Conservation (phyloP, 768 basidiomycete genomes). For the Cyclocybe cylindracea region DNA sequence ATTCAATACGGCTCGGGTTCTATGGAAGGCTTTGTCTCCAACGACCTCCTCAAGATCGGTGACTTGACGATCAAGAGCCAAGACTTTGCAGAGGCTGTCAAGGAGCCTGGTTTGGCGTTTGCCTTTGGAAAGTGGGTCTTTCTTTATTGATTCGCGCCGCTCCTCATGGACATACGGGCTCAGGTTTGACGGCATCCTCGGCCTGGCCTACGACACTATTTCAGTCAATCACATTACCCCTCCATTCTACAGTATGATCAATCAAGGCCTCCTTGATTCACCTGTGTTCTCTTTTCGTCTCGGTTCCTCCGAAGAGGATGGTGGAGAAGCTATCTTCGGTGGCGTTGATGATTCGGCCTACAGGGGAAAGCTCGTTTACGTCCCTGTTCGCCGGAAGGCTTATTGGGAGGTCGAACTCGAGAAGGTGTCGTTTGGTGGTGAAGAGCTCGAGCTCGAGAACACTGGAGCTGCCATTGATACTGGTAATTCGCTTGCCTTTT, state of each 20-base stretch:
- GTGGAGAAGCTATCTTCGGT: slow-evolving; percentile 90
- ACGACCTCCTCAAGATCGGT: slow-evolving; percentile 77
- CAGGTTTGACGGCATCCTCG: slow-evolving; percentile 95
- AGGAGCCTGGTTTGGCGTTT: slow-evolving; percentile 96
- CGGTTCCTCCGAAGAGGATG: slow-evolving; percentile 83
- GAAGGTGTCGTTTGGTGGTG: slow-evolving; percentile 82
- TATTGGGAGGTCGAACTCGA: slow-evolving; percentile 99
- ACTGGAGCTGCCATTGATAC: slow-evolving; percentile 95
- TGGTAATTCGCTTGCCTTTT: slow-evolving; percentile 38
- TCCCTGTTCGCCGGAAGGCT: slow-evolving; percentile 90
- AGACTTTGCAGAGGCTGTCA: slow-evolving; percentile 94
- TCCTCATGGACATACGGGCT: not conserved
- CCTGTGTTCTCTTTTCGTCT: slow-evolving; percentile 95
- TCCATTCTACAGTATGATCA: slow-evolving; percentile 93
- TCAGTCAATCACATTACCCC: slow-evolving; percentile 91
- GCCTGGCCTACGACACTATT: slow-evolving; percentile 94
- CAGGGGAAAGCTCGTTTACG: slow-evolving; percentile 80
- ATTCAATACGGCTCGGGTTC: slow-evolving; percentile 97
- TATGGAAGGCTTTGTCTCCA: slow-evolving; percentile 94
- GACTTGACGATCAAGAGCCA: slow-evolving; percentile 74
- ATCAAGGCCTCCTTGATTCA: slow-evolving; percentile 76
- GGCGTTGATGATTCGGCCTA: slow-evolving; percentile 81
- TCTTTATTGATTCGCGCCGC: not conserved
- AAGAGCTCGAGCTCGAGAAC: slow-evolving; percentile 86
- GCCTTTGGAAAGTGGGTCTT: slow-evolving; percentile 87